phyloP scores from a whole-genome alignment of 192 early-diverging fungal genomes.

The Podila verticillata region DNA sequence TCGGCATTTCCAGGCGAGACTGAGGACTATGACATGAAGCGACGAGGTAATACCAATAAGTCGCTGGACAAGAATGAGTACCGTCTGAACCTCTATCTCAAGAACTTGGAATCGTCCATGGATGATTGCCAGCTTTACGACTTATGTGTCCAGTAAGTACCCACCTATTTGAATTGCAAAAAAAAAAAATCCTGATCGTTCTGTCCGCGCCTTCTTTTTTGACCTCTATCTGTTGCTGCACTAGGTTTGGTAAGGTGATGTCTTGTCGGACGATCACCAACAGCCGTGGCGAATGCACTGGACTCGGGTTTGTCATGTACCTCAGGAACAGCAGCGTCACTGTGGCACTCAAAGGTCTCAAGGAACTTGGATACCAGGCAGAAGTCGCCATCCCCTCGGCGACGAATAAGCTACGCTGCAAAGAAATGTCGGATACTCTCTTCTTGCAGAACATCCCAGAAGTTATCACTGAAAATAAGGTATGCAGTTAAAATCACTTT shows the following conservation, averaged over 20 bases:
- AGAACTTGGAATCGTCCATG: constrained; percentile 43
- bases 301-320: constrained; percentile 48
- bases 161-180: neutral
- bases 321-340: constrained; percentile 28
- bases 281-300: constrained; percentile 30
- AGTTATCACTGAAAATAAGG: constrained; percentile 39
- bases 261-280: constrained; percentile 46
- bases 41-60: constrained; percentile 43
- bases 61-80: constrained; percentile 41
- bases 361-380: constrained; percentile 37
- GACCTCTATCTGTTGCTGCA: neutral
- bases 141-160: constrained; percentile 36
- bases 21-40: constrained; percentile 23
- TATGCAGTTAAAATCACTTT: neutral
- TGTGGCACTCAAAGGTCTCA: constrained; percentile 23
- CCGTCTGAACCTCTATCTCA: constrained; percentile 36
- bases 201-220: neutral
- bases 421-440: constrained; percentile 31
- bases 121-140: constrained; percentile 40
- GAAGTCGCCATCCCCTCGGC: constrained; percentile 44
- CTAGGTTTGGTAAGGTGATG: constrained; percentile 47
- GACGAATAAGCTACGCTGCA: constrained; percentile 46
- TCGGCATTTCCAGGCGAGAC: neutral
- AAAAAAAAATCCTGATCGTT: neutral
- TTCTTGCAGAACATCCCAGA: constrained; percentile 46